Conservation (phyloP, 1,139 yeast species). For the Protomyces gravidus region DNA sequence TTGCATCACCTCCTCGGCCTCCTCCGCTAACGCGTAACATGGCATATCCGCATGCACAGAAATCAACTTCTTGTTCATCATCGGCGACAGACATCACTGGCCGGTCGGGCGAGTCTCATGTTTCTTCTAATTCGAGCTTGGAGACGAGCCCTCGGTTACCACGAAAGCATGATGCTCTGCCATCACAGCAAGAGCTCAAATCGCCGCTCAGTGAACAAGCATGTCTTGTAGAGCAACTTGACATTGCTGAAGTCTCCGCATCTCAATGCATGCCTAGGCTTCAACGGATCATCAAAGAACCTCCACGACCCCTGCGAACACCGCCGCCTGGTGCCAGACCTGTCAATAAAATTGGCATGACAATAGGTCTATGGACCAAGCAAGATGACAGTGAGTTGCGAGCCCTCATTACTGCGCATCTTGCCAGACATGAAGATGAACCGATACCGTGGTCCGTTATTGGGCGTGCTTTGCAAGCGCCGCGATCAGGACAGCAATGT, state of each 20-base stretch:
- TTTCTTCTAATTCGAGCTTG: neutral
- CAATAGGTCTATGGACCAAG: neutral
- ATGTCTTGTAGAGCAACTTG: no score
- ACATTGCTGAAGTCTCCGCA: no score
- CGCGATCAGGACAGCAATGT: constrained; percentile 88
- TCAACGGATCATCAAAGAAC: neutral
- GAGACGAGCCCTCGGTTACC: neutral
- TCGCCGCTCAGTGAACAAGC: no score
- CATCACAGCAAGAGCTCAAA: neutral
- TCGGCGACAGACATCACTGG: neutral
- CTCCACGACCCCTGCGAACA: neutral
- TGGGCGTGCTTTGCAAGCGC: neutral
- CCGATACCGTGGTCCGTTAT: neutral
- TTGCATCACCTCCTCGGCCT: neutral
- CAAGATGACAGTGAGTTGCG: neutral
- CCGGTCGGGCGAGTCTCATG: neutral
- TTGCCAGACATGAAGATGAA: neutral
- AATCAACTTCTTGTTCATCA: neutral
- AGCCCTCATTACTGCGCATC: neutral
- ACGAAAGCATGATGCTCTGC: neutral
- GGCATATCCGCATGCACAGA: neutral
- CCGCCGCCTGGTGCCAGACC: neutral
- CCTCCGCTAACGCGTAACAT: neutral
- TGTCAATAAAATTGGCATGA: neutral
- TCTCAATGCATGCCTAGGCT: no score